Evolutionary conservation across 2,329 filamentous ascomycete species (phyloP), one percentile per base, ranked within the genome.

Genomic region (Dissoconium aciculare): DNA sequence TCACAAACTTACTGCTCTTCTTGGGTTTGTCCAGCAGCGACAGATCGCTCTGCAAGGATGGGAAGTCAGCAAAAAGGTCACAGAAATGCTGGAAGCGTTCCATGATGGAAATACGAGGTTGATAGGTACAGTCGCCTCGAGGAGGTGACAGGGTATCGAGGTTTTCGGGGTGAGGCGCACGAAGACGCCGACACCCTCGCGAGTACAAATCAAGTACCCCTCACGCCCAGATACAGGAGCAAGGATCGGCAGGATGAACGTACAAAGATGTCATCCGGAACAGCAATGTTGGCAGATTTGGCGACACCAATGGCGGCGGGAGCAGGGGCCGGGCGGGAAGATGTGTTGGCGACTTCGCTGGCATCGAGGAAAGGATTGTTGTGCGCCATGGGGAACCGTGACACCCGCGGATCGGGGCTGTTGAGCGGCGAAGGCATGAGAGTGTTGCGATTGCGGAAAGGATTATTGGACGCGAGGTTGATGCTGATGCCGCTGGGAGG

Each of bases 231-330:
- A n/a, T n/a, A n/a, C n/a, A n/a, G n/a, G n/a, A n/a, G n/a, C n/a
- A 33, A 30, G 35, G 26, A 35, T 28, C 17, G 15, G 16, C 28
- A 27, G 29, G 31, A 17, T 17, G n/a, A n/a, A 78, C 79, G 53
- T 75, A 84, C 79, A 62, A 84, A 84, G 37, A 84, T 67, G 39
- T 83, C 76, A 42, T 78, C 74, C 28, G 74, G 70, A 34, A 71
- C 65, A 32, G 58, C 60, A 41, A 59, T 55, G 27, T 33, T 36
- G 17, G 24, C 30, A 14, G 33, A 4, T 8, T 29, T 24, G 10
- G 27, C 27, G 15, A 14, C 28, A 16, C 11, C 21, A 11, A 37
- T 26, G 19, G 11, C 44, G 31, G 58, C 31, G 16, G 28, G 35
- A 17, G 35, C 31, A 14, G 26, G 31, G 19, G 19, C 19, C 19